Conservation (phyloP, 73 alveolate genomes). For the Tetrahymena borealis region DNA sequence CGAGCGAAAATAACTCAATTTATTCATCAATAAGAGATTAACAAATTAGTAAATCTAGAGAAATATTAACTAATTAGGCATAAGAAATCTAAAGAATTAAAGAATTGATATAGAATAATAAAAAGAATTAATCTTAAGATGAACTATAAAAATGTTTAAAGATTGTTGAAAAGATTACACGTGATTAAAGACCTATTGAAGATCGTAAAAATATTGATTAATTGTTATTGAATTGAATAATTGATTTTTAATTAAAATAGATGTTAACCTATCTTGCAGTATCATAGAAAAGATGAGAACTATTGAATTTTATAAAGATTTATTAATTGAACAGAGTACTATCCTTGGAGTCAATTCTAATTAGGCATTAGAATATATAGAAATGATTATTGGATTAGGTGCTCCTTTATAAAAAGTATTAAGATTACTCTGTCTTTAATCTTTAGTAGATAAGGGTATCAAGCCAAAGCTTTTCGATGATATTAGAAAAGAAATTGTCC, state of each 20-base stretch:
- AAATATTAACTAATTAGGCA: not conserved
- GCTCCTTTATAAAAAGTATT: constrained; percentile 36
- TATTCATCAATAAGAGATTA: constrained; percentile 10
- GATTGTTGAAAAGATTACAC: constrained; percentile 8
- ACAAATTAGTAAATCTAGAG: not conserved
- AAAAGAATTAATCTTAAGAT: not conserved
- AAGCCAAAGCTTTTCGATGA: constrained; percentile 35
- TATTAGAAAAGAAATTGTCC: constrained; percentile 45
- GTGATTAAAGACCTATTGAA: constrained; percentile 5
- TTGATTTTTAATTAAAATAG: not conserved
- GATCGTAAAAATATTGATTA: not conserved
- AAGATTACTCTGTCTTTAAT: constrained; percentile 31
- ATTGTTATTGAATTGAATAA: not conserved
- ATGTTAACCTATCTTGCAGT: constrained; percentile 7
- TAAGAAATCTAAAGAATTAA: not conserved
- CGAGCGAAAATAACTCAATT: constrained; percentile 10
- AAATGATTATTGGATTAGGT: constrained; percentile 35
- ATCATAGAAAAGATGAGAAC: constrained; percentile 22
- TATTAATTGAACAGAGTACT: constrained; percentile 20
- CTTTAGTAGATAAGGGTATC: constrained; percentile 40
- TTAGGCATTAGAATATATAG: constrained; percentile 33
- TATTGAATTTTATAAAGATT: constrained; percentile 8
- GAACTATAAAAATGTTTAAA: constrained; percentile 1
- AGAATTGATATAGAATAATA: not conserved
- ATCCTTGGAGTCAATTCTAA: constrained; percentile 16